Conservation (phyloP, 495 filamentous ascomycete genomes). For the Daldinia childiae region DNA sequence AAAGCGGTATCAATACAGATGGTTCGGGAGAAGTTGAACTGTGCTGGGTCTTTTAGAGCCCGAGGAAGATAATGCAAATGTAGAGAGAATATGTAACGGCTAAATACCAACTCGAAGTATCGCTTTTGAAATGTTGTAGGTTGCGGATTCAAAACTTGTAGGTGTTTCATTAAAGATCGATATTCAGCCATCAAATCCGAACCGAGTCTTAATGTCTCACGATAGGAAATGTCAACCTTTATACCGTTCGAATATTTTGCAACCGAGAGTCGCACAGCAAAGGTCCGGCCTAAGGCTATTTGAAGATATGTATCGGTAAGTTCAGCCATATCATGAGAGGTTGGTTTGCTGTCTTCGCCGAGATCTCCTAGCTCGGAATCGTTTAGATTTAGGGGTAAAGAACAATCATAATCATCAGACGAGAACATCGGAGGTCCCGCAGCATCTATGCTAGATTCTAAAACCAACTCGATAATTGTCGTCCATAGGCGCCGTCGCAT, state of each 20-base stretch:
- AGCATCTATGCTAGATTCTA: conserved; percentile 68
- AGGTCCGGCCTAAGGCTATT: conserved; percentile 50
- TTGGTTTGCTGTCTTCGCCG: background rate
- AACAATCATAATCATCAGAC: conserved; percentile 65
- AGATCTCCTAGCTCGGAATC: conserved; percentile 52
- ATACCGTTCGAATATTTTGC: conserved; percentile 51
- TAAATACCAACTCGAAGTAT: conserved; percentile 52
- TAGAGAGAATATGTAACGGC: conserved; percentile 66
- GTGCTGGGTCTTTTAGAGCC: conserved; percentile 49
- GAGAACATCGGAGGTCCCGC: conserved; percentile 67
- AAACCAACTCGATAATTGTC: conserved; percentile 67
- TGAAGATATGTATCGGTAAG: conserved; percentile 50
- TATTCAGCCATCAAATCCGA: conserved; percentile 48
- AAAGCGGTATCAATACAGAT: conserved; percentile 56
- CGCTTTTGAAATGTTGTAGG: conserved; percentile 52
- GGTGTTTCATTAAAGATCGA: conserved; percentile 36
- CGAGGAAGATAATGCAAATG: conserved; percentile 51
- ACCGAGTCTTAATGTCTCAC: conserved; percentile 49
- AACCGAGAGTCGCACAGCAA: conserved; percentile 48
- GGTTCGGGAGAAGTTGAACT: conserved; percentile 56
- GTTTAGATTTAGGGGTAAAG: conserved; percentile 62
- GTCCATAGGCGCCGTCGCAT: conserved; percentile 72
- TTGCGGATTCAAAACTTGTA: conserved; percentile 45
- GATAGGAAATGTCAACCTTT: conserved; percentile 36
- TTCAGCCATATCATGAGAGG: background rate